Evolutionary conservation across 2,329 filamentous ascomycete species (phyloP).

Genomic region (Aureobasidium subglaciale): DNA sequence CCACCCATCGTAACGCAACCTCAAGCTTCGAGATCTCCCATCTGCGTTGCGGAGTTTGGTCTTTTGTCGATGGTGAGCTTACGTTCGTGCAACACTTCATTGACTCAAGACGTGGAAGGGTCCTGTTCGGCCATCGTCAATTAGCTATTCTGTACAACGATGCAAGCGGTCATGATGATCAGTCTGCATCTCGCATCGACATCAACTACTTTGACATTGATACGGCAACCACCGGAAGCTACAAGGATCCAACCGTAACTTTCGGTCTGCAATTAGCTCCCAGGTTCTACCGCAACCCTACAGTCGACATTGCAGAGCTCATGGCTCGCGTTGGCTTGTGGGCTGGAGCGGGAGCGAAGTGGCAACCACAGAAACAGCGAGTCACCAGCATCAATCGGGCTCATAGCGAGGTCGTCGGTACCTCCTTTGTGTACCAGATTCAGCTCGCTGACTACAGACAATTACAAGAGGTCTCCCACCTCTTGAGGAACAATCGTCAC

Average conservation of each 20-base stretch:
- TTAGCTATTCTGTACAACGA: constrained; percentile 23
- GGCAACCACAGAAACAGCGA: constrained; percentile 23
- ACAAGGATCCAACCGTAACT: constrained; percentile 28
- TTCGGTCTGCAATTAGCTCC: constrained; percentile 35
- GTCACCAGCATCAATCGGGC: constrained; percentile 31
- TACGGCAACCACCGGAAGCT: constrained; percentile 29
- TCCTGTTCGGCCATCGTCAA: constrained; percentile 27
- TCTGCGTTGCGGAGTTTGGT: constrained; percentile 40
- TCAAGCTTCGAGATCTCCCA: constrained; percentile 29
- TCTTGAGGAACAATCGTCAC: constrained; percentile 23
- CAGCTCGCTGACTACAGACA: constrained; percentile 24
- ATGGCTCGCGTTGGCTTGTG: constrained; percentile 16
- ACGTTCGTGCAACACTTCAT: constrained; percentile 37
- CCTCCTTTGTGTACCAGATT: constrained; percentile 46
- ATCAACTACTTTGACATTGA: constrained; percentile 37
- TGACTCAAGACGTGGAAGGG: constrained; percentile 35
- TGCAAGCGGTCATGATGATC: constrained; percentile 8
- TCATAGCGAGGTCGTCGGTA: constrained; percentile 36
- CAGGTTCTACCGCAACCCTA: constrained; percentile 30
- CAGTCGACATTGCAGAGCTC: constrained; percentile 1
- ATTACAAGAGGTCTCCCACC: constrained; percentile 19
- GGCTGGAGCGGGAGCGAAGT: constrained; percentile 16
- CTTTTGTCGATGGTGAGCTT: constrained; percentile 31
- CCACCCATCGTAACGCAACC: not conserved
- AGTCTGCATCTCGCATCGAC: constrained; percentile 30